Base-by-base conservation (phyloP, 495 filamentous ascomycete genomes). In the Annulohypoxylon bovei region DNA sequence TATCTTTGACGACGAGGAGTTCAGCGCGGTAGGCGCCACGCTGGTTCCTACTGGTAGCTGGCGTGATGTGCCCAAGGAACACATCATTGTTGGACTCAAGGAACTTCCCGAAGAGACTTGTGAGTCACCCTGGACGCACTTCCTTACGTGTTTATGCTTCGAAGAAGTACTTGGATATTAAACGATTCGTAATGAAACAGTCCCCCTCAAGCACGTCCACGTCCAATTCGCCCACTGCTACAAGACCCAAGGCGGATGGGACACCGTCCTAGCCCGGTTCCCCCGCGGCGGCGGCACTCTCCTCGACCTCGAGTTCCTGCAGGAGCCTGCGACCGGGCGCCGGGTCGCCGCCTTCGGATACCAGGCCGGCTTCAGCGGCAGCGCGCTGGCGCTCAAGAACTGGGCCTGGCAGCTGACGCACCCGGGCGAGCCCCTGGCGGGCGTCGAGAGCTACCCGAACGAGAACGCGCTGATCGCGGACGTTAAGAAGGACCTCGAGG, bases 21-120 rank as follows among this genome's bases (percentile, higher is more conserved):
- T 88, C 65, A 82, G 82, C 71, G 80, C 76, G 18, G 83, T 88
- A 18, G 94, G 93, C 30, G 91, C 89, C 25, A 89, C 82, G 3
- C 83, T 98, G n/a, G 91, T 97, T 4, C 88, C 89, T 14, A 90
- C 92, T 73, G 90, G 91, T 28, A 92, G 88, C 49, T 98, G 95
- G 95, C 84, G 77, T 16, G 80, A 86, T 58, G 92, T 89, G 0
- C 93, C 95, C 22, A 82, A 85, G 68, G 88, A 93, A 62, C 88
- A 94, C 74, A 92, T 93, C 74, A 93, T 97, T 72, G 85, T 98
- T 66, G 95, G 95, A 37, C 85, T 99, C 52, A 99, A 99, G 86
- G 95, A 98, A 83, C 85, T 98, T 14, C 92, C 92, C 6, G 93
- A 96, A 75, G 91, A 97, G 72, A 88, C 90, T 32, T 93, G 86